Base-by-base conservation (phyloP, 139 green algal species). In the Chlorella sp. region DNA sequence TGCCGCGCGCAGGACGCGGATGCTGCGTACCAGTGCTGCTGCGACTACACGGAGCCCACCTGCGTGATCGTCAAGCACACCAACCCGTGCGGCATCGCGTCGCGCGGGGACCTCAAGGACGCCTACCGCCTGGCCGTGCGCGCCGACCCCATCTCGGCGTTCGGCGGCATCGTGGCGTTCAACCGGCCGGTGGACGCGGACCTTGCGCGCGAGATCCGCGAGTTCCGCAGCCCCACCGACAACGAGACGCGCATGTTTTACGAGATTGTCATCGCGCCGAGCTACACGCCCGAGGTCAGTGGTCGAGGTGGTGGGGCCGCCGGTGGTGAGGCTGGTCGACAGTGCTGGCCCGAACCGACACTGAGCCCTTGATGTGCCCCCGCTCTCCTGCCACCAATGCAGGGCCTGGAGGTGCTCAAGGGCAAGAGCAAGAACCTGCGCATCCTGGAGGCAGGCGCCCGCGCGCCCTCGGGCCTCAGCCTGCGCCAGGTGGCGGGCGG, bases 21-120 rank as follows among this genome's bases (percentile, higher is more conserved):
- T 62, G 83, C 83, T 42, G 83, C 83, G 20, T 88, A 88, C 80
- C 75, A 79, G 74, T 84, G 77, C 70, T 80, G 72, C 74, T 86
- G 77, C 51, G 83, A 88, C 72, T 88, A 85, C 75, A 68, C 69
- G 24, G 86, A 90, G 66, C 88, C 92, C 14, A 91, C 85, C 14
- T 99, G 95, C 78, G 95, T 99, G 14, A 92, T 99, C 31, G 95
- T 99, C n/a, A 99, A 99, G 91, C 95, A 99, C 91, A 99, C 95
- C 81, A 99, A 99, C 87, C 95, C 95, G 34, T 99, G 95, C 80
- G 95, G 95, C 74, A 88, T 96, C 36, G 94, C 93, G 55, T 74
- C 74, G 1, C 77, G 83, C 5, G 79, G 68, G 0, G 91, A 97
- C 75, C 82, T 97, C 68, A 79, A 89, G 23, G 94, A 98, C 61